A percentile compares a stretch with the other conserved stretches of the same genome.
Conservation (phyloP, 345 rosid species). For the Psidium friedrichsthalianum region DNA sequence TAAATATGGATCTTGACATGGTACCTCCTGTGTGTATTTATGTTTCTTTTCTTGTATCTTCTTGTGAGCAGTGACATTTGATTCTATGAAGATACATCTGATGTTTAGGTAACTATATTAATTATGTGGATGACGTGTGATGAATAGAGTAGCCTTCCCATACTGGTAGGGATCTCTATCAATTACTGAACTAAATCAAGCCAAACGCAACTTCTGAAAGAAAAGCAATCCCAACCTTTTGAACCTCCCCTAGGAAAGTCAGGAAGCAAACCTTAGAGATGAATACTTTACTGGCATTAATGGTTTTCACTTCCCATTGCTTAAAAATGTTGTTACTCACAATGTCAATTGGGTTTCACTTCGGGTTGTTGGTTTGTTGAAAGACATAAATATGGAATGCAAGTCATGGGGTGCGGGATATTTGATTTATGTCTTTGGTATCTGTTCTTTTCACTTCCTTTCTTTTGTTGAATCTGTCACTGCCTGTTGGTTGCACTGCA, state of each 20-base stretch:
- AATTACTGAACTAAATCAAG: background rate
- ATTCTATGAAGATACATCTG: background rate
- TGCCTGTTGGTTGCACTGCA: background rate
- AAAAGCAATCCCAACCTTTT: background rate
- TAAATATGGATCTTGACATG: slow-evolving; percentile 57
- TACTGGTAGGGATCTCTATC: background rate
- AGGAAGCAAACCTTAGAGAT: background rate
- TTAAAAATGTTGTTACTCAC: background rate
- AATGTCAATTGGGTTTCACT: background rate
- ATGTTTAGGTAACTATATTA: background rate
- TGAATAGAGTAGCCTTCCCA: background rate
- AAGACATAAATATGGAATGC: background rate
- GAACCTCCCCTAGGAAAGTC: background rate
- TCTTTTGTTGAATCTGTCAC: background rate
- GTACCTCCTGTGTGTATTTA: slow-evolving; percentile 21
- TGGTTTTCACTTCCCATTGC: background rate
- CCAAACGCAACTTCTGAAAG: background rate
- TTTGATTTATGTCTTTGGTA: background rate
- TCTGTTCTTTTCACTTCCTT: background rate
- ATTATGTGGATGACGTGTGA: background rate
- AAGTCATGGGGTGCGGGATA: background rate
- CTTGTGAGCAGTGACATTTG: background rate
- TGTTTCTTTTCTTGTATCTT: background rate
- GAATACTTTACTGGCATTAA: background rate
- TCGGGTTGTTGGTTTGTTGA: background rate